Conservation (phyloP, 1,284 basidiomycete species). For the Cryptococcus jaspeensis region DNA sequence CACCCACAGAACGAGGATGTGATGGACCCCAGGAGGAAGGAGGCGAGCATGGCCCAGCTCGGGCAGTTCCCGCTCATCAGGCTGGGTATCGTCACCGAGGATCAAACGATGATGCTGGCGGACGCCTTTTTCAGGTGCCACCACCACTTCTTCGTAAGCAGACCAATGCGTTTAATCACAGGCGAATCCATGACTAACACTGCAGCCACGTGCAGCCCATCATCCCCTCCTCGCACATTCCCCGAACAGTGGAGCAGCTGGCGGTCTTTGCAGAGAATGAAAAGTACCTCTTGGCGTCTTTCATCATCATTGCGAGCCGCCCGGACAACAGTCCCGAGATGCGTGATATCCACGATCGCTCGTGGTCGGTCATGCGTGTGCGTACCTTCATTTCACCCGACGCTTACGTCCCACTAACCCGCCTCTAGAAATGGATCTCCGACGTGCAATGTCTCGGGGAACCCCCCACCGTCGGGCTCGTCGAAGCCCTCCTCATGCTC, state of each 20-base stretch:
- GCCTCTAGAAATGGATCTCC: conserved; percentile 38
- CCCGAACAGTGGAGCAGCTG: conserved; percentile 44
- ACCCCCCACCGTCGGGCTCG: conserved; percentile 45
- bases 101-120: conserved; percentile 41
- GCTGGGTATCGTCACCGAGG: conserved; percentile 43
- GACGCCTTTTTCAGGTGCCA: conserved; percentile 50
- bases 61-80: conserved; percentile 50
- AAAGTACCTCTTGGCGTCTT: conserved; percentile 49
- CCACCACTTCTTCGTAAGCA: conserved; percentile 52
- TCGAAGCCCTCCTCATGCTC: conserved; percentile 47
- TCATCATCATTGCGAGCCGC: conserved; percentile 52
- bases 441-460: conserved; percentile 46
- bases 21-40: not conserved
- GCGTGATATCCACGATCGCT: conserved; percentile 40
- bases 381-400: conserved; percentile 11
- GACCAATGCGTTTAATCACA: not conserved
- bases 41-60: conserved; percentile 14
- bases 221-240: conserved; percentile 48
- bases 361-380: conserved; percentile 47
- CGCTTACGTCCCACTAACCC: not conserved
- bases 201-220: conserved; percentile 42
- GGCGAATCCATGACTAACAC: not conserved
- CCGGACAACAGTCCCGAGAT: conserved; percentile 37
- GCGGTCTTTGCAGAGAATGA: conserved; percentile 49
- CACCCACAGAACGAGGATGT: not conserved